Percentiles rank a stretch among this genome's conserved stretches.
These are phyloP conservation scores for Fusarium nodosum DNA, from an alignment of 2,329 filamentous ascomycete species.

Conservation along the genomic window DNA sequence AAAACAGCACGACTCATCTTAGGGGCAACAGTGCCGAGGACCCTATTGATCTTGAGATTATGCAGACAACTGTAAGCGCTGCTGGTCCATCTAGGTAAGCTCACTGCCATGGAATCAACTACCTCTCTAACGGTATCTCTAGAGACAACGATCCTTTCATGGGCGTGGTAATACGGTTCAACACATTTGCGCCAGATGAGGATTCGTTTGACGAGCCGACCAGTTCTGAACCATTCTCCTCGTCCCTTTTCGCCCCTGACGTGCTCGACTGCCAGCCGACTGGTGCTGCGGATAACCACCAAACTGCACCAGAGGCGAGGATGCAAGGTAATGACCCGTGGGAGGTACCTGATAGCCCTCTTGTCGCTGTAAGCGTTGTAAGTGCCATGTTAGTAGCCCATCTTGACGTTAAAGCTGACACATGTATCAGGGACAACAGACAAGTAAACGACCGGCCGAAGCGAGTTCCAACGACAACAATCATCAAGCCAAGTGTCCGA, in stretches of 20 bases:
- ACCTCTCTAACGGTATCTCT: background rate
- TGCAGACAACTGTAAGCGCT: background rate
- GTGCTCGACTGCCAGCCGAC: background rate
- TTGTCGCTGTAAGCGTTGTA: background rate
- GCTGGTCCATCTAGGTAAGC: slow-evolving; percentile 5
- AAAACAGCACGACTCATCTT: background rate
- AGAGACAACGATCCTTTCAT: background rate
- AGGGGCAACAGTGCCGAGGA: slow-evolving; percentile 10
- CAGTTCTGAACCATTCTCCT: background rate
- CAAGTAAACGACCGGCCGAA: slow-evolving; percentile 1
- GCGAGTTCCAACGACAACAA: background rate
- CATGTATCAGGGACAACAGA: background rate
- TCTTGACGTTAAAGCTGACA: background rate
- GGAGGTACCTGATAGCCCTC: slow-evolving; percentile 9
- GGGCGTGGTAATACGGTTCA: background rate
- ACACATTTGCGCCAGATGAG: background rate
- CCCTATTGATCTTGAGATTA: slow-evolving; percentile 28
- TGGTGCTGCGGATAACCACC: background rate
- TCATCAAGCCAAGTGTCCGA: slow-evolving; percentile 10
- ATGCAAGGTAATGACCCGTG: background rate
- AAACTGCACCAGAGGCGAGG: background rate
- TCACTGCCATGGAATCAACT: background rate
- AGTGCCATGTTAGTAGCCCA: background rate
- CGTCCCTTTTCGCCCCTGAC: background rate
- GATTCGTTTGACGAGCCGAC: background rate